Evolutionary conservation across 169 alveolate genomes (phyloP).

Genomic region (Plasmodium relictum): DNA sequence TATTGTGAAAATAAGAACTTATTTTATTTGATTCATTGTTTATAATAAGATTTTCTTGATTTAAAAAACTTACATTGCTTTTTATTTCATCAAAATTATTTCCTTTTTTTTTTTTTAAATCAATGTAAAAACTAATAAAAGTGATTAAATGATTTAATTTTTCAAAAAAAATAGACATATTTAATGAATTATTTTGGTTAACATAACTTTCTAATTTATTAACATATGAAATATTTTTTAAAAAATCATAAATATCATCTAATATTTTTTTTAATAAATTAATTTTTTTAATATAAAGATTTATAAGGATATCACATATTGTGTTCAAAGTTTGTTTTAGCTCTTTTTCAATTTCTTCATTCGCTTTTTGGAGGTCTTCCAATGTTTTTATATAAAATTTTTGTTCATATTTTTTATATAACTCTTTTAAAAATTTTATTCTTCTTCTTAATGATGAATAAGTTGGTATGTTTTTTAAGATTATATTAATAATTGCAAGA

Average conservation of each 20-base stretch:
- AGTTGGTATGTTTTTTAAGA: conserved; percentile 51
- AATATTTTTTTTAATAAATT: conserved; percentile 44
- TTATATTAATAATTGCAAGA: conserved; percentile 30
- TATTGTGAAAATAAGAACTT: too few species aligned
- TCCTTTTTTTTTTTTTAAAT: conserved; percentile 41
- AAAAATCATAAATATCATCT: conserved; percentile 25
- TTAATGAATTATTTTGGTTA: background rate
- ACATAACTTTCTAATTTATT: conserved; percentile 46
- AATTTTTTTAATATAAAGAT: conserved; percentile 46
- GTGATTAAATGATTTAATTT: conserved; percentile 23
- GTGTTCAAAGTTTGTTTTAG: conserved; percentile 48
- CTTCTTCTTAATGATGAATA: conserved; percentile 55
- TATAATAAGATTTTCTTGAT: background rate
- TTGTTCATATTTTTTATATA: conserved; percentile 55
- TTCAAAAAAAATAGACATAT: conserved; percentile 1
- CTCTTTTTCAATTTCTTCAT: conserved; percentile 69
- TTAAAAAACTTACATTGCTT: background rate
- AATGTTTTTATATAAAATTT: conserved; percentile 26
- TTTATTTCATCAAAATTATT: background rate
- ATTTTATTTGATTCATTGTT: background rate
- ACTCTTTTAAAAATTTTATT: conserved; percentile 23
- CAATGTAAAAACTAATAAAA: conserved; percentile 5
- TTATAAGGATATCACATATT: conserved; percentile 48
- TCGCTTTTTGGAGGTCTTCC: conserved; percentile 35
- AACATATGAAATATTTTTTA: conserved; percentile 38